These are phyloP conservation scores for Rhizopus arrhizus DNA, from an alignment of 371 early-diverging fungal species.

Conservation along the genomic window DNA sequence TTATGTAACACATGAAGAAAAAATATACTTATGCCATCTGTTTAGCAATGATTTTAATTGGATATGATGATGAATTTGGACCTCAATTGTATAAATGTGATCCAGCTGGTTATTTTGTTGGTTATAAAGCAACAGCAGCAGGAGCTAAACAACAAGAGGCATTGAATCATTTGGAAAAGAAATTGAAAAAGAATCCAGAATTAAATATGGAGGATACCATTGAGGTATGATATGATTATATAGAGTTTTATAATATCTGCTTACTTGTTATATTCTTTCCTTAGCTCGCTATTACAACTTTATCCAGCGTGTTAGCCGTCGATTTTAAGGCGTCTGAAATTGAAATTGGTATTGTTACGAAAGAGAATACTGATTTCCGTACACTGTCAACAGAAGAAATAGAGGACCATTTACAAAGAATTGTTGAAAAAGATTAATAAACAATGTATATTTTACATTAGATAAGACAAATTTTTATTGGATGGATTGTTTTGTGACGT, in stretches of 20 bases:
- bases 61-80: conserved; percentile 93
- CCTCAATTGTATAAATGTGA: conserved; percentile 97
- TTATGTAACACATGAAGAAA: too few species aligned
- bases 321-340: conserved; percentile 95
- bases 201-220: conserved; percentile 86
- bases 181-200: conserved; percentile 87
- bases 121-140: conserved; percentile 94
- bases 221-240: conserved; percentile 65
- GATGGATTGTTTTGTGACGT: background rate
- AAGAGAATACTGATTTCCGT: conserved; percentile 78
- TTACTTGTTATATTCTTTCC: background rate
- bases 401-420: conserved; percentile 88
- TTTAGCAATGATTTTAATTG: conserved; percentile 93
- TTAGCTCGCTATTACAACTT: conserved; percentile 91
- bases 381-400: conserved; percentile 83
- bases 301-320: conserved; percentile 87
- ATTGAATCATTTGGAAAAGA: conserved; percentile 95
- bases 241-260: background rate
- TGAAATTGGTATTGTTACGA: conserved; percentile 89
- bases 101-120: conserved; percentile 97
- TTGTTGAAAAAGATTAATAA: conserved; percentile 80
- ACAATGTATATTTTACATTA: background rate
- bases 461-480: background rate
- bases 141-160: conserved; percentile 98
- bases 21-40: background rate